Evolutionary conservation across 495 filamentous ascomycete species (phyloP).

Genomic region (Patellaria atrata): DNA sequence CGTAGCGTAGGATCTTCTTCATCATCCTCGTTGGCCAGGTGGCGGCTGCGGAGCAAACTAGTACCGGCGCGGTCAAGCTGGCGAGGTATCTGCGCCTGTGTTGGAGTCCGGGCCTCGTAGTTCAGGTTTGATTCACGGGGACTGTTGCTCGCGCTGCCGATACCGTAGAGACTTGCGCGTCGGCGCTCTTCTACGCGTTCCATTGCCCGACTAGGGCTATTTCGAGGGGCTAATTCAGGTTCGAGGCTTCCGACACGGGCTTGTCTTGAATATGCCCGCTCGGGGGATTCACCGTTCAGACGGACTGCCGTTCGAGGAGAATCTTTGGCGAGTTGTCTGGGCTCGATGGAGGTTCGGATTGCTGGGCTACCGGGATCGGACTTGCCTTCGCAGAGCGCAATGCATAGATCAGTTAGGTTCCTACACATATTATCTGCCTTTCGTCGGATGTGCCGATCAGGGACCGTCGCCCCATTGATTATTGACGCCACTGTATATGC

Average conservation of each 20-base stretch:
- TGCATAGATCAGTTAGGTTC: constrained; percentile 79
- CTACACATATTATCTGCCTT: constrained; percentile 90
- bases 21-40: constrained; percentile 29
- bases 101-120: constrained; percentile 25
- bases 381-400: constrained; percentile 58
- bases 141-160: constrained; percentile 31
- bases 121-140: constrained; percentile 19
- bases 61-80: constrained; percentile 16
- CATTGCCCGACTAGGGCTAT: constrained; percentile 37
- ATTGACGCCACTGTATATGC: constrained; percentile 51
- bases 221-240: constrained; percentile 10
- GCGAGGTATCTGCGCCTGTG: constrained; percentile 13
- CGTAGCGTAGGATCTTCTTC: constrained; percentile 26
- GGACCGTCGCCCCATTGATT: constrained; percentile 39
- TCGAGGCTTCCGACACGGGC: constrained; percentile 16
- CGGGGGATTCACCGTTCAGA: constrained; percentile 16
- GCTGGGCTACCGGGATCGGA: constrained; percentile 21
- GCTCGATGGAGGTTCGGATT: constrained; percentile 16
- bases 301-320: constrained; percentile 24
- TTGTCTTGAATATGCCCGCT: constrained; percentile 6
- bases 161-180: too few relatives aligned
- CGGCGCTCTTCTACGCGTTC: constrained; percentile 63
- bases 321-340: too few relatives aligned
- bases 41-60: constrained; percentile 11
- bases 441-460: constrained; percentile 69